Evolutionary conservation across 1,139 yeast species (phyloP).

Genomic region (Pneumocystis carinii): DNA sequence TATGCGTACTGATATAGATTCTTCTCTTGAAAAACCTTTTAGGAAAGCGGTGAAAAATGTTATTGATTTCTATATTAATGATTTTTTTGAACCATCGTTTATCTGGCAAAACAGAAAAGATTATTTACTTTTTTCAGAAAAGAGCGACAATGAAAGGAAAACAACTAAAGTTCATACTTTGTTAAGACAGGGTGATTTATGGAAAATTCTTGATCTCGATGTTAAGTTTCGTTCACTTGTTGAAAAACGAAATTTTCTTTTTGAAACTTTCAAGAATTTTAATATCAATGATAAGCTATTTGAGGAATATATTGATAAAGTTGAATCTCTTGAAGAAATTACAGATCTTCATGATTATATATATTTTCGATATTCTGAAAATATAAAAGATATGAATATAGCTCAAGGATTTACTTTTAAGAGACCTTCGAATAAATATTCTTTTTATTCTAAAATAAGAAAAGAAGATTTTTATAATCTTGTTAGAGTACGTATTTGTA

Average conservation of each 20-base stretch:
- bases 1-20: slow-evolving; percentile 16
- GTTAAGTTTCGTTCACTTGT: slow-evolving; percentile 76
- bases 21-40: slow-evolving; percentile 45
- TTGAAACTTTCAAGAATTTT: slow-evolving; percentile 42
- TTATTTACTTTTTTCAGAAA: slow-evolving; percentile 47
- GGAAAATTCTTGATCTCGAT: slow-evolving; percentile 80
- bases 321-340: slow-evolving; percentile 57
- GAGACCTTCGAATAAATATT: slow-evolving; percentile 52
- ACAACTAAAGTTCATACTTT: slow-evolving; percentile 33
- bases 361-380: slow-evolving; percentile 64
- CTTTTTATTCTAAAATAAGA: slow-evolving; percentile 62
- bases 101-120: slow-evolving; percentile 94
- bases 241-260: slow-evolving; percentile 56
- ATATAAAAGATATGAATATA: slow-evolving; percentile 29
- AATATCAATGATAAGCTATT: slow-evolving; percentile 45
- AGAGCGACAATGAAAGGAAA: slow-evolving; percentile 31
- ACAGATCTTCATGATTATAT: slow-evolving; percentile 81
- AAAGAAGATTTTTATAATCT: slow-evolving; percentile 52
- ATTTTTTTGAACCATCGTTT: slow-evolving; percentile 83
- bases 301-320: slow-evolving; percentile 39
- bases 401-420: slow-evolving; percentile 23
- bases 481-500: slow-evolving; percentile 25
- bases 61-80: slow-evolving; percentile 62
- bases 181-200: slow-evolving; percentile 48
- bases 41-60: slow-evolving; percentile 58